Conservation (phyloP, 2,329 filamentous ascomycete species). For the Claviceps cyperi region DNA sequence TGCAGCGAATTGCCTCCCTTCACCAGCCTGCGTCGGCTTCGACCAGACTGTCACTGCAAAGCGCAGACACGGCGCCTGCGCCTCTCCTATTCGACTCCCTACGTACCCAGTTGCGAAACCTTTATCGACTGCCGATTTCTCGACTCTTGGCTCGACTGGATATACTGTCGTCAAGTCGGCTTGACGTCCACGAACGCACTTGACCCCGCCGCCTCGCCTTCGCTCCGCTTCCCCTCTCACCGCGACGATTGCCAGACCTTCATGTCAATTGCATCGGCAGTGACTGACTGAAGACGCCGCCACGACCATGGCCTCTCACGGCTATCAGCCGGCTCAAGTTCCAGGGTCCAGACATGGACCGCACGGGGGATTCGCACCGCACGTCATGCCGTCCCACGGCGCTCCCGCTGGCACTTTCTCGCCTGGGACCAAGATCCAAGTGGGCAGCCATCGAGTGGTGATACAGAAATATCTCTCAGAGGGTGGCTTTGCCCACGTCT, state of each 20-base stretch:
- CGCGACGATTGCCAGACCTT: neutral
- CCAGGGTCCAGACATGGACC: slow-evolving; percentile 19
- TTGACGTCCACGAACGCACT: neutral
- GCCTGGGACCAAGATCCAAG: slow-evolving; percentile 91
- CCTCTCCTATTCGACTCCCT: neutral
- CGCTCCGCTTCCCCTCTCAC: neutral
- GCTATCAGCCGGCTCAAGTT: slow-evolving; percentile 18
- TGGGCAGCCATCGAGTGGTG: slow-evolving; percentile 79
- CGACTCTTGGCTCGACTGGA: neutral
- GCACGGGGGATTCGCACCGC: slow-evolving; percentile 29
- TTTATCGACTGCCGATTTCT: neutral
- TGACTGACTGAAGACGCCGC: neutral
- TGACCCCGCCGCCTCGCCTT: neutral
- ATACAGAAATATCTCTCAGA: slow-evolving; percentile 97
- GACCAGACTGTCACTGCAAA: neutral
- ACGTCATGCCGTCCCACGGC: slow-evolving; percentile 10
- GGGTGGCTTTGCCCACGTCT: slow-evolving; percentile 95
- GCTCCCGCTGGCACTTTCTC: slow-evolving; percentile 73
- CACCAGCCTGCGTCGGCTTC: neutral
- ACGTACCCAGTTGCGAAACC: neutral
- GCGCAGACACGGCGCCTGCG: neutral
- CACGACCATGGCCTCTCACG: slow-evolving; percentile 22
- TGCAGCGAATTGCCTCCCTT: neutral
- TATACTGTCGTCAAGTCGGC: neutral
- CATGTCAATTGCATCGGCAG: too few species aligned